phyloP scores from a whole-genome alignment of 192 early-diverging fungal genomes.

The Allomyces arbusculus region DNA sequence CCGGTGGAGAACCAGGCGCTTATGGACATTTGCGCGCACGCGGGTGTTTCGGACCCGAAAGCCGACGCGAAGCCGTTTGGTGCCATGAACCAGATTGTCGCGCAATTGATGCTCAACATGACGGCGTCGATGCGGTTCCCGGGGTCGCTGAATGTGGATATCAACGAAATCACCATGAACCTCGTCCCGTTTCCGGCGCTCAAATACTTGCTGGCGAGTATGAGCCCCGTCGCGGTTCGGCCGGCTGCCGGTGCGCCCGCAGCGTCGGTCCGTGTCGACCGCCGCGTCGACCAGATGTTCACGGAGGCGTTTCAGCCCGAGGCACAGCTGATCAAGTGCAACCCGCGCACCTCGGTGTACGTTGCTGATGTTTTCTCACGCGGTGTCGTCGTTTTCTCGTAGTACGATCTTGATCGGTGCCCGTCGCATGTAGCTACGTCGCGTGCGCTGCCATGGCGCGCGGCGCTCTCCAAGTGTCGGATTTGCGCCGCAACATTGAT shows the following conservation, averaged over 20 bases:
- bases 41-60: not conserved
- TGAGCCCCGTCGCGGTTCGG: too few species aligned
- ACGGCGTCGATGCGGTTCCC: conserved; percentile 27
- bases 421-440: conserved; percentile 13
- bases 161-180: conserved; percentile 41
- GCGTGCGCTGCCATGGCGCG: conserved; percentile 27
- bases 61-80: not conserved
- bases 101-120: not conserved
- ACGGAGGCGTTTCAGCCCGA: conserved; percentile 27
- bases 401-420: too few species aligned
- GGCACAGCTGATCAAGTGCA: conserved; percentile 23
- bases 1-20: conserved; percentile 2
- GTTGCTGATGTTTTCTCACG: not conserved
- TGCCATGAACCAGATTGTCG: not conserved
- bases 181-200: conserved; percentile 40
- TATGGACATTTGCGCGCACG: not conserved
- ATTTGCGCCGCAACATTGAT: conserved; percentile 33
- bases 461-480: conserved; percentile 27
- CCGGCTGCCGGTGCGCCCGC: conserved; percentile 4
- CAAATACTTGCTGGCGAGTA: conserved; percentile 1
- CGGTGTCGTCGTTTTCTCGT: too few species aligned
- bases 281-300: conserved; percentile 33
- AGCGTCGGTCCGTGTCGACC: not conserved
- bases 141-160: conserved; percentile 39
- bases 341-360: conserved; percentile 18